These are phyloP conservation scores for Alternaria infectoria DNA, from an alignment of 2,329 filamentous ascomycete species.

Conservation along the genomic window DNA sequence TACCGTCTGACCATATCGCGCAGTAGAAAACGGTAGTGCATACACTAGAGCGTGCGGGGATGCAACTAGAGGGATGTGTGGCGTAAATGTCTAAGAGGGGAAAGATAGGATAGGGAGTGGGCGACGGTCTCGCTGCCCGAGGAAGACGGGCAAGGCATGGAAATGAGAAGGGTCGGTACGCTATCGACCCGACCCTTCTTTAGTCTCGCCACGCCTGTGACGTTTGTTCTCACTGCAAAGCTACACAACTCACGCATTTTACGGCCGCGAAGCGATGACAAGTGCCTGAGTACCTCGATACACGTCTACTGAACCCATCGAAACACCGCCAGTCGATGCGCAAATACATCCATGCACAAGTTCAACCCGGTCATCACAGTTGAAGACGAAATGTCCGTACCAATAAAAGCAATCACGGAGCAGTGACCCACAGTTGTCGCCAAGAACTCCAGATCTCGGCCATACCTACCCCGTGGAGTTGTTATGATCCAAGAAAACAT, in stretches of 20 bases:
- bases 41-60: background rate
- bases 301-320: background rate
- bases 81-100: background rate
- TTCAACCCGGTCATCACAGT: background rate
- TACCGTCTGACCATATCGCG: slow-evolving; percentile 6
- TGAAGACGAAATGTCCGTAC: background rate
- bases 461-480: background rate
- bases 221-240: background rate
- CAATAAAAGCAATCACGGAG: background rate
- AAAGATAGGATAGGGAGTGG: background rate
- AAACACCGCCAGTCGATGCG: background rate
- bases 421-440: background rate
- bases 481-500: background rate
- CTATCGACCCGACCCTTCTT: background rate
- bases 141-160: background rate
- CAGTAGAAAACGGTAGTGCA: background rate
- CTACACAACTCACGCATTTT: background rate
- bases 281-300: background rate
- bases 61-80: background rate
- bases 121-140: background rate
- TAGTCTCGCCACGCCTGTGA: background rate
- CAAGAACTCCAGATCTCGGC: background rate
- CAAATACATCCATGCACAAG: background rate
- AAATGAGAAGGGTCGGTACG: background rate
- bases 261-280: background rate